Conservation (phyloP, 23 red algal genomes). For the Pyropia haitanensis region DNA sequence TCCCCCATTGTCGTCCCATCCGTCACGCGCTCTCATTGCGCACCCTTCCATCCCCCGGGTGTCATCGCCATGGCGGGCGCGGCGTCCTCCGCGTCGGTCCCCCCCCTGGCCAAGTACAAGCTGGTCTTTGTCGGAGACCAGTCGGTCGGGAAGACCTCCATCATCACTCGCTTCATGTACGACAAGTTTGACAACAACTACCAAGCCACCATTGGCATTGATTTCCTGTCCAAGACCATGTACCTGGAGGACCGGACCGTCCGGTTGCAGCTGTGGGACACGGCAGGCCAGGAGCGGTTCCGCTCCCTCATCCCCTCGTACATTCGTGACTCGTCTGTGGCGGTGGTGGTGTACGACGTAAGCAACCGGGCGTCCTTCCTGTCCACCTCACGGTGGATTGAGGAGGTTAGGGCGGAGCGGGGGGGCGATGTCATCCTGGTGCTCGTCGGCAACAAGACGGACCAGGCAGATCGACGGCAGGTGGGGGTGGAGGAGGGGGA, state of each 20-base stretch:
- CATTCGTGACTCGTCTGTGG: slow-evolving; percentile 96
- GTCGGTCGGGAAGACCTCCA: slow-evolving; percentile 94
- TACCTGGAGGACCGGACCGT: slow-evolving; percentile 99
- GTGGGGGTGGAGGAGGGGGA: slow-evolving; percentile 92
- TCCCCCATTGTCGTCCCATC: no score
- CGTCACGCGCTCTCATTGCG: no score
- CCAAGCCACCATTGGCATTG: slow-evolving; percentile 99
- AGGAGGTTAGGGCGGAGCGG: slow-evolving; percentile 95
- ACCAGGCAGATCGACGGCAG: slow-evolving; percentile 84
- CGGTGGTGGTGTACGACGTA: slow-evolving; percentile 97
- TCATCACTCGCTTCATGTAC: slow-evolving; percentile 99
- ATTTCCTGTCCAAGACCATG: slow-evolving; percentile 99
- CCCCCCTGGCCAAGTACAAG: slow-evolving; percentile 98
- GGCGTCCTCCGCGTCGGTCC: slow-evolving; percentile 33
- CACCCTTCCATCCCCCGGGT: no score
- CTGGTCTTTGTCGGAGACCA: slow-evolving; percentile 97
- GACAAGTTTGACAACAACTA: slow-evolving; percentile 99
- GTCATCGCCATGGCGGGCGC: background rate
- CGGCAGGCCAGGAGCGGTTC: slow-evolving; percentile 98
- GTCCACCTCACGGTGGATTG: slow-evolving; percentile 90
- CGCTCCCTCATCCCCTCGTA: slow-evolving; percentile 98
- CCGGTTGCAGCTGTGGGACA: slow-evolving; percentile 98
- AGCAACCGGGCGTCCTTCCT: slow-evolving; percentile 87
- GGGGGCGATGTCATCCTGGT: slow-evolving; percentile 96
- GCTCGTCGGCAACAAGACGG: slow-evolving; percentile 94